Evolutionary conservation across 805 yeast species (phyloP).

Genomic region (Crinitomyces ghanaensis): DNA sequence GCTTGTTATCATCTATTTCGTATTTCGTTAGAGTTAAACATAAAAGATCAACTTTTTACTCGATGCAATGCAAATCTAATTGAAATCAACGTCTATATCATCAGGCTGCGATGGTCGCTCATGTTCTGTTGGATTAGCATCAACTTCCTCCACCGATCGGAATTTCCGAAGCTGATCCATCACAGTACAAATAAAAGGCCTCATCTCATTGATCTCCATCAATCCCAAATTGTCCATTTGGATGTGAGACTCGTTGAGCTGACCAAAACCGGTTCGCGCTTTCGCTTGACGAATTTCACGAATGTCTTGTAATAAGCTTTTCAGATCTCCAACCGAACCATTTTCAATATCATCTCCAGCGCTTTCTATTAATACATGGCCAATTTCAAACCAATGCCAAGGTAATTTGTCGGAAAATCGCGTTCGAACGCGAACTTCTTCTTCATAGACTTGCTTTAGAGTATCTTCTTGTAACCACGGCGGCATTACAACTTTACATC

Average conservation of each 20-base stretch:
- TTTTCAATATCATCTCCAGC: constrained; percentile 75
- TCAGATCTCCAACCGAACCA: constrained; percentile 56
- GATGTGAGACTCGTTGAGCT: constrained; percentile 71
- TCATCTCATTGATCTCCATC: constrained; percentile 76
- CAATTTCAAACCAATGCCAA: constrained; percentile 77
- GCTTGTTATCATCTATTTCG: too few relatives aligned
- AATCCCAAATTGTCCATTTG: constrained; percentile 72
- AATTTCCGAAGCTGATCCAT: constrained; percentile 75
- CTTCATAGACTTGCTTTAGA: constrained; percentile 48
- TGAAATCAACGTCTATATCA: too few relatives aligned
- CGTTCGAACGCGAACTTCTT: constrained; percentile 46
- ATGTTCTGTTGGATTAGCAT: too few relatives aligned
- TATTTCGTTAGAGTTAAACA: too few relatives aligned
- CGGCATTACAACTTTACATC: constrained; percentile 80
- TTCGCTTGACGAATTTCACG: constrained; percentile 75
- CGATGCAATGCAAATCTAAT: too few relatives aligned
- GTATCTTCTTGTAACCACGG: constrained; percentile 57
- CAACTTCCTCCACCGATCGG: constrained; percentile 16
- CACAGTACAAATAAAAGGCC: constrained; percentile 69
- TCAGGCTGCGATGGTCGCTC: too few relatives aligned
- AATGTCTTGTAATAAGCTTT: constrained; percentile 68
- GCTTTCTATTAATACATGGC: constrained; percentile 52
- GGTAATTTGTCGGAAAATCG: constrained; percentile 58
- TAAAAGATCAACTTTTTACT: too few relatives aligned
- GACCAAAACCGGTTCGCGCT: constrained; percentile 65